Evolutionary conservation across 768 basidiomycete species (phyloP).

Genomic region (Kwoniella newhampshirensis): DNA sequence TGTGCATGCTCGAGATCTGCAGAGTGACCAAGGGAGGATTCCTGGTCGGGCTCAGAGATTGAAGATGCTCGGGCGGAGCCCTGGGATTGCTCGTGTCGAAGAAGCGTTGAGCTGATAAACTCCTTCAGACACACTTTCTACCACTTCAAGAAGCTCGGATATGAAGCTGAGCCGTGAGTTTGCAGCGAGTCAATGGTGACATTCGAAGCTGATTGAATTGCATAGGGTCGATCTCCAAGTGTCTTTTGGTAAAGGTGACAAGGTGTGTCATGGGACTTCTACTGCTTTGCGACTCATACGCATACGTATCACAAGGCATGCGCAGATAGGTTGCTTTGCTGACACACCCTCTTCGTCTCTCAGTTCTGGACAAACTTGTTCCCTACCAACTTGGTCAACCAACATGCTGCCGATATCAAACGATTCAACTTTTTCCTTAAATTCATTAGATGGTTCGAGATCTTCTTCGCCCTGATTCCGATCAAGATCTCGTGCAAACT

Average conservation of each 20-base stretch:
- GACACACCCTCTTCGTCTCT: not conserved
- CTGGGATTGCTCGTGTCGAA: too few relatives aligned
- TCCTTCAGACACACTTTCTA: conserved; percentile 54
- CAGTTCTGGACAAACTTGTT: conserved; percentile 58
- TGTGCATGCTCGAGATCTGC: too few relatives aligned
- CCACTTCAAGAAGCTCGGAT: conserved; percentile 53
- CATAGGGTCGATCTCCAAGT: conserved; percentile 56
- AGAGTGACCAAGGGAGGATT: too few relatives aligned
- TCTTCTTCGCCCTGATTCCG: conserved; percentile 55
- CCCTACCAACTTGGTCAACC: conserved; percentile 55
- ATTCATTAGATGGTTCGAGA: conserved; percentile 54
- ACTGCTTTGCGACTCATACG: too few relatives aligned
- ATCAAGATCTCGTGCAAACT: conserved; percentile 56
- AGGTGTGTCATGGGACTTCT: conserved; percentile 28
- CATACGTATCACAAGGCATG: too few relatives aligned
- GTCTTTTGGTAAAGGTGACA: conserved; percentile 57
- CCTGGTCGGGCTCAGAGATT: too few relatives aligned
- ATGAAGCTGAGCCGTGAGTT: conserved; percentile 52
- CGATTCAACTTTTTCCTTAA: conserved; percentile 54
- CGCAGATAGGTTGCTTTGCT: not conserved
- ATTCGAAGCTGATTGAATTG: conserved; percentile 3
- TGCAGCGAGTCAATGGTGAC: not conserved
- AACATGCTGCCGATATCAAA: conserved; percentile 54
- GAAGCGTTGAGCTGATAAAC: not conserved
- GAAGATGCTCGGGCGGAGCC: too few relatives aligned